A percentile compares a stretch with the other conserved stretches of the same genome.
These are phyloP conservation scores for Mallotus repandus DNA, from an alignment of 441 rosid genomes.

Conservation along the genomic window DNA sequence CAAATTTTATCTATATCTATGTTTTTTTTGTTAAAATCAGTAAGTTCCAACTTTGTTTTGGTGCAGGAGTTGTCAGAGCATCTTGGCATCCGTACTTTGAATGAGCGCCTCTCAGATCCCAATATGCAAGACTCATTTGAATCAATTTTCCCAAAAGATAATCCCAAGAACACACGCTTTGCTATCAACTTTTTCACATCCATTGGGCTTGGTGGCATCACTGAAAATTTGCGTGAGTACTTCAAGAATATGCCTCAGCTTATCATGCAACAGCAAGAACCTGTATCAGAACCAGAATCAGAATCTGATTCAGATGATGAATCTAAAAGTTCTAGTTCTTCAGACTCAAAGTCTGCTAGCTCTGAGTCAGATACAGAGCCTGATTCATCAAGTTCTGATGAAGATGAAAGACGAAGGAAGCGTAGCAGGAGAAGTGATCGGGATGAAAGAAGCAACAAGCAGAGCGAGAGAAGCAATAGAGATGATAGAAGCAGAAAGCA, in stretches of 20 bases:
- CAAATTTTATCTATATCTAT: no score
- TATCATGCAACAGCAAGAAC: conserved; percentile 84
- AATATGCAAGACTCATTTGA: conserved; percentile 71
- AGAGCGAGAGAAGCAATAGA: conserved; percentile 35
- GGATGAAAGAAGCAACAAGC: conserved; percentile 3
- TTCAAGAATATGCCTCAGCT: conserved; percentile 94
- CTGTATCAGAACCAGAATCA: conserved; percentile 17
- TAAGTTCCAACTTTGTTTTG: conserved; percentile 5
- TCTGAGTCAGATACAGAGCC: conserved; percentile 43
- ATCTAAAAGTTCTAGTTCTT: conserved; percentile 37
- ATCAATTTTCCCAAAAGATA: conserved; percentile 82
- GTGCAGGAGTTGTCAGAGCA: conserved; percentile 84
- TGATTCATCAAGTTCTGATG: conserved; percentile 44
- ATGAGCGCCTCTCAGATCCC: conserved; percentile 81
- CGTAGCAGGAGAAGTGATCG: conserved; percentile 34
- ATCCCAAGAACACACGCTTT: conserved; percentile 87
- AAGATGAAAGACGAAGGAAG: conserved; percentile 46
- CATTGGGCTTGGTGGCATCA: conserved; percentile 93
- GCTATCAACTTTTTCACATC: conserved; percentile 91
- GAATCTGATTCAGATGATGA: conserved; percentile 33
- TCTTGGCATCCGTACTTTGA: conserved; percentile 68
- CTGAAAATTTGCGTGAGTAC: conserved; percentile 81
- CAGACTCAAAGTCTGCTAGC: conserved; percentile 37
- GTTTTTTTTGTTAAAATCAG: no score
- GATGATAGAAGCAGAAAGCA: conserved; percentile 46